phyloP scores from a whole-genome alignment of 148 eudicot genomes.

The Salicornia ramosissima region DNA sequence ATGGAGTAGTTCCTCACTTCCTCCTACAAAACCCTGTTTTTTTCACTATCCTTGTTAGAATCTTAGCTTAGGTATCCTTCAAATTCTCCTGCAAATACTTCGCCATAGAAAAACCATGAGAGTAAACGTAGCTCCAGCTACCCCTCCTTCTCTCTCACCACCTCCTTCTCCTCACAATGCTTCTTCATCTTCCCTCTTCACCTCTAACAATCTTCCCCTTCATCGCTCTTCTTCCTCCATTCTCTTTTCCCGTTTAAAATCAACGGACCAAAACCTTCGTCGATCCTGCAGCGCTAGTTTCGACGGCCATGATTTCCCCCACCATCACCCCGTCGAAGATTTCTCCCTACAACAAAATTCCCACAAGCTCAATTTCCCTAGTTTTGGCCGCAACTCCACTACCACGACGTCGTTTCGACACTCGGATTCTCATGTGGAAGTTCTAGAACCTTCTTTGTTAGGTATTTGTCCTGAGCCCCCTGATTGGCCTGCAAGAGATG shows the following conservation, averaged over 20 bases:
- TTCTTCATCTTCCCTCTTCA: conserved; percentile 8
- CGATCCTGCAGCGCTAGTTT: conserved; percentile 25
- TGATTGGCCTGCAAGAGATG: conserved; percentile 65
- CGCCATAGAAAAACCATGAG: conserved; percentile 19
- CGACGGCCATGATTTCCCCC: conserved; percentile 26
- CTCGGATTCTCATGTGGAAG: conserved; percentile 26
- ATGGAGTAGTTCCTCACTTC: neutral
- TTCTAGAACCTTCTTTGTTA: conserved; percentile 48
- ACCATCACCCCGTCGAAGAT: conserved; percentile 9
- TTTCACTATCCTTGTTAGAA: no score
- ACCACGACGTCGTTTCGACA: conserved; percentile 20
- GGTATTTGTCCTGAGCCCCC: conserved; percentile 58
- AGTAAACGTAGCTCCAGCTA: conserved; percentile 28
- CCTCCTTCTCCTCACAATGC: conserved; percentile 14
- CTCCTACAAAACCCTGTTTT: conserved; percentile 3
- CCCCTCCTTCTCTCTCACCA: conserved; percentile 21
- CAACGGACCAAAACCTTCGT: conserved; percentile 12
- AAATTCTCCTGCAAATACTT: no score
- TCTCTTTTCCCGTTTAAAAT: conserved; percentile 7
- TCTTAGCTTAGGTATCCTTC: no score
- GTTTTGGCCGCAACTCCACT: neutral
- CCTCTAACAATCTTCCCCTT: conserved; percentile 3
- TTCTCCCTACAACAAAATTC: neutral
- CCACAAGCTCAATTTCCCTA: conserved; percentile 12
- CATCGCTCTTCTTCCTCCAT: conserved; percentile 5